Percentiles rank a stretch among this genome's conserved stretches.
Conservation (phyloP, 2,329 filamentous ascomycete species). For the Clarireedia homoeocarpa region DNA sequence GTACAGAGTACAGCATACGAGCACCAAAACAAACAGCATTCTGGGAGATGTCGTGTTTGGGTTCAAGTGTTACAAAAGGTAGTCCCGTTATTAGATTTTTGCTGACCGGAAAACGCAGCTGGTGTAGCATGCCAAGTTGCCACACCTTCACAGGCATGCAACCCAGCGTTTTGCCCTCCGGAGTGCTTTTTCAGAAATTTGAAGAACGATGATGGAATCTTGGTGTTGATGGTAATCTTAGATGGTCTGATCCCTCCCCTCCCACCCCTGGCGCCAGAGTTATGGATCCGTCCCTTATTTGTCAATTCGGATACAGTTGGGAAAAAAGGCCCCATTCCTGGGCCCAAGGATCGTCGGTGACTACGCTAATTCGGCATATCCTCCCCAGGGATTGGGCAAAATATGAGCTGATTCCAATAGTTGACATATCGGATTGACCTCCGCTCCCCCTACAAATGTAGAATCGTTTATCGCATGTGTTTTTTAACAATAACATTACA, state of each 20-base stretch:
- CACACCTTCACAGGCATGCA: neutral
- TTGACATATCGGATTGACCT: neutral
- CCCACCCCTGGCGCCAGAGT: too few species aligned
- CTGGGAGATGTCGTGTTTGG: neutral
- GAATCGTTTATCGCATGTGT: neutral
- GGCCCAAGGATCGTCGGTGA: neutral
- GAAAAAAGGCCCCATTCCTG: neutral
- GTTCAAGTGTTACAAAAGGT: neutral
- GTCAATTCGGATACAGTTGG: neutral
- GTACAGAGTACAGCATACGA: neutral
- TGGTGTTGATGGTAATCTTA: too few species aligned
- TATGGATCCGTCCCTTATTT: too few species aligned
- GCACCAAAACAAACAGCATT: neutral
- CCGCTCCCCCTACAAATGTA: neutral
- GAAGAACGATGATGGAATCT: neutral
- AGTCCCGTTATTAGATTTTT: neutral
- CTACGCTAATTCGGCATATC: neutral
- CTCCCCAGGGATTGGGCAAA: neutral
- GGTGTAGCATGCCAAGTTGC: neutral
- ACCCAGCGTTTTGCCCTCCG: too few species aligned
- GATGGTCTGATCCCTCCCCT: too few species aligned
- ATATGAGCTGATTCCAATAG: neutral
- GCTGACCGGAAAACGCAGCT: neutral
- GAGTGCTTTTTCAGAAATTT: too few species aligned
- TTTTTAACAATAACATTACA: too few species aligned